Conservation (phyloP, 2,329 filamentous ascomycete genomes). For the Calonectria montana region DNA sequence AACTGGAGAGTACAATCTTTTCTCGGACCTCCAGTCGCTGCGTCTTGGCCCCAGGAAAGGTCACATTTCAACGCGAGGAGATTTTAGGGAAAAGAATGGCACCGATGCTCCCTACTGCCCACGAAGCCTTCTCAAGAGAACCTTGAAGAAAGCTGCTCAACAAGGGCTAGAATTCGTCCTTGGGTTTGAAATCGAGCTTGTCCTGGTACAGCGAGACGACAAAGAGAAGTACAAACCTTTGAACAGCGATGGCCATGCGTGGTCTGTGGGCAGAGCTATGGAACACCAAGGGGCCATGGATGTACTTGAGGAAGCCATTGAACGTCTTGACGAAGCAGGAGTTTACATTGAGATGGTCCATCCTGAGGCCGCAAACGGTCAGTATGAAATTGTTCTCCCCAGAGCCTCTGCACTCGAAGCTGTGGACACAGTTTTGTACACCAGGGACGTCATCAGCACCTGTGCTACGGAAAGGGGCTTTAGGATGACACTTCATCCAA, state of each 20-base stretch:
- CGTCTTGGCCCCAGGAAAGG: conserved; percentile 67
- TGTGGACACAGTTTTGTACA: conserved; percentile 77
- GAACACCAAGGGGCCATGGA: conserved; percentile 66
- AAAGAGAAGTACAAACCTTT: conserved; percentile 55
- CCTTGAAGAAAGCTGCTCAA: conserved; percentile 62
- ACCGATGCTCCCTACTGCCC: conserved; percentile 67
- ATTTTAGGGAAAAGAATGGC: conserved; percentile 71
- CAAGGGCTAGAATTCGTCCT: conserved; percentile 70
- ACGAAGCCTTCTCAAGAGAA: conserved; percentile 68
- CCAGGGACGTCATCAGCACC: conserved; percentile 75
- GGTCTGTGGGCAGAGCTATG: conserved; percentile 74
- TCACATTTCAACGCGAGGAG: conserved; percentile 74
- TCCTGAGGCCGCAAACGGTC: conserved; percentile 77
- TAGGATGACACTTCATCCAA: conserved; percentile 79
- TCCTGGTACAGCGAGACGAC: conserved; percentile 68
- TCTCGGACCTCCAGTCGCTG: conserved; percentile 74
- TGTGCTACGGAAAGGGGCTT: conserved; percentile 72
- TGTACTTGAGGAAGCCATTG: conserved; percentile 74
- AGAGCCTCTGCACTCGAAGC: conserved; percentile 72
- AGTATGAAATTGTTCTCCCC: conserved; percentile 82
- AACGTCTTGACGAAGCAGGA: conserved; percentile 67
- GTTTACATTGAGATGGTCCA: conserved; percentile 81
- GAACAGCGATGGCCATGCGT: conserved; percentile 74
- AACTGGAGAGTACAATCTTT: conserved; percentile 74
- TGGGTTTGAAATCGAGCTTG: conserved; percentile 86